phyloP scores from a whole-genome alignment of 2,329 filamentous ascomycete genomes.

The Coniella lustricola region DNA sequence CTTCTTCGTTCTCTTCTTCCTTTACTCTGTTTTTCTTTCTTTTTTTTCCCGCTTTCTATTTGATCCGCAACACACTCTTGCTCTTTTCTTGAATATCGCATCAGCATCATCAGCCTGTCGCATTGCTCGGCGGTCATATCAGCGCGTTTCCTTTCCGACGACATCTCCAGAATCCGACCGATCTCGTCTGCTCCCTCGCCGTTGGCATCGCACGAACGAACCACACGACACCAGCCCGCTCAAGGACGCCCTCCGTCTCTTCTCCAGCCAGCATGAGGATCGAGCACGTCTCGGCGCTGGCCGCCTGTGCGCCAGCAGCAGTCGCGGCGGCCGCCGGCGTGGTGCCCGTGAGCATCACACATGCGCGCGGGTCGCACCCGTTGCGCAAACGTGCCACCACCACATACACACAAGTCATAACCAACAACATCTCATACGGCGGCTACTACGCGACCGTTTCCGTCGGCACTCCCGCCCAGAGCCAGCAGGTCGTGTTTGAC shows the following conservation, averaged over 20 bases:
- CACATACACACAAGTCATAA: conserved; percentile 28
- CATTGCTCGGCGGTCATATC: too few relatives aligned
- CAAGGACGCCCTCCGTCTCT: too few relatives aligned
- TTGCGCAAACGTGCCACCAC: conserved; percentile 12
- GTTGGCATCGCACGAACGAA: too few relatives aligned
- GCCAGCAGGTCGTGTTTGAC: conserved; percentile 49
- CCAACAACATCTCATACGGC: conserved; percentile 48
- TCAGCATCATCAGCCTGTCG: too few relatives aligned
- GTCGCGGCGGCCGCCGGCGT: conserved; percentile 1
- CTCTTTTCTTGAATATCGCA: too few relatives aligned
- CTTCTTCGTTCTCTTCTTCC: too few relatives aligned
- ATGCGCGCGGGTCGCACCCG: neutral
- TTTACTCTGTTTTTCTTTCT: too few relatives aligned
- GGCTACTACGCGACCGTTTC: conserved; percentile 50
- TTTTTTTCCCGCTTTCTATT: too few relatives aligned
- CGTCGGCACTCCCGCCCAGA: conserved; percentile 52
- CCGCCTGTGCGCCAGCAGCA: neutral
- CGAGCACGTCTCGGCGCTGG: neutral
- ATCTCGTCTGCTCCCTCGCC: too few relatives aligned
- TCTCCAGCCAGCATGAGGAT: neutral
- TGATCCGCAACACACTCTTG: too few relatives aligned
- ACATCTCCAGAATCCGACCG: too few relatives aligned
- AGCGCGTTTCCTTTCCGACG: too few relatives aligned
- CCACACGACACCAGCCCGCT: neutral
- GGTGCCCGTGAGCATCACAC: conserved; percentile 1